phyloP scores from a whole-genome alignment of 2,329 filamentous ascomycete genomes.

The Coccinonectria pachysandricola region DNA sequence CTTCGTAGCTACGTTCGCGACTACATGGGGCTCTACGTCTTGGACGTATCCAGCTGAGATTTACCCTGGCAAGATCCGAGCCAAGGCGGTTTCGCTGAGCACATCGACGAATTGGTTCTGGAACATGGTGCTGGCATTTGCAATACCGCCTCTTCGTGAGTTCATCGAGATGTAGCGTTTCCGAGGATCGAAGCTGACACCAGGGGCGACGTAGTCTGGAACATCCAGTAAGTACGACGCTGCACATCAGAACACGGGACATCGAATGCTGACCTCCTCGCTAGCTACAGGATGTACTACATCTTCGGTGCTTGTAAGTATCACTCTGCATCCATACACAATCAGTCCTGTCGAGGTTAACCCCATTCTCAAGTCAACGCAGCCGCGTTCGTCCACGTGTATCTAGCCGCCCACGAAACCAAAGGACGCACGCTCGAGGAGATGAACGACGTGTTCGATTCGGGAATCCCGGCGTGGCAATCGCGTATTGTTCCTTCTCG shows the following conservation, averaged over 20 bases:
- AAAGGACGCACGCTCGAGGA: conserved; percentile 67
- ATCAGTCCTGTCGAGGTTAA: too few species aligned
- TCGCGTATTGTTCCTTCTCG: too few species aligned
- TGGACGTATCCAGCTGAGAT: conserved; percentile 41
- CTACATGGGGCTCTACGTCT: conserved; percentile 33
- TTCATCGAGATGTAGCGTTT: too few species aligned
- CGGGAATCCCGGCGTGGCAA: conserved; percentile 49
- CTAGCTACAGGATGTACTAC: conserved; percentile 53
- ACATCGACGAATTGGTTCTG: conserved; percentile 28
- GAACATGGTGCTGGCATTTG: conserved; percentile 24
- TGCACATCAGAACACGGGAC: too few species aligned
- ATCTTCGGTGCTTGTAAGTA: conserved; percentile 55
- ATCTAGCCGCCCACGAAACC: conserved; percentile 54
- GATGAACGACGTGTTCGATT: conserved; percentile 62
- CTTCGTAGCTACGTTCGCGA: conserved; percentile 38
- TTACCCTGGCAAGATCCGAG: conserved; percentile 30
- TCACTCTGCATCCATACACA: too few species aligned
- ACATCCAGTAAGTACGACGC: conserved; percentile 43
- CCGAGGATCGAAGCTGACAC: too few species aligned
- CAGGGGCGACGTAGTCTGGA: conserved; percentile 16
- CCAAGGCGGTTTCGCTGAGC: conserved; percentile 34
- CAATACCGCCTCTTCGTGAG: conserved; percentile 38
- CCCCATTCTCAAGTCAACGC: conserved; percentile 55
- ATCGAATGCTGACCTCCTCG: too few species aligned
- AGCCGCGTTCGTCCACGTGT: conserved; percentile 57